Base-by-base conservation (phyloP, 805 yeast species). In the Metschnikowia noctiluminum region DNA sequence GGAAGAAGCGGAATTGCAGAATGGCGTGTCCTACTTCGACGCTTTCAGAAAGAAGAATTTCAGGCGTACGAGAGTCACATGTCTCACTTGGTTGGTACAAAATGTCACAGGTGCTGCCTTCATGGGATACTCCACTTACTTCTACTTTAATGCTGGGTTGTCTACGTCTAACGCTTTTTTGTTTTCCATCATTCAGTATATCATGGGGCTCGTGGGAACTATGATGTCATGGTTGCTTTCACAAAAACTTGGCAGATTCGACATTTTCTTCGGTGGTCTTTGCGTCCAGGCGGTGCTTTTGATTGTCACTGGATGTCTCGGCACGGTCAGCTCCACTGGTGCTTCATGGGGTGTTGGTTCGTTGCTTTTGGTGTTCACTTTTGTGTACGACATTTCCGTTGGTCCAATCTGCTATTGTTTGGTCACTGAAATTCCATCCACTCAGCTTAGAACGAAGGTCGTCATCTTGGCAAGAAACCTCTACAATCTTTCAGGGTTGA, bases 21-120 rank as follows among this genome's bases (percentile, higher is more conserved):
- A 51, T 10, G 65, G 60, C n/a, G 57, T 58, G 31, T 48, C 65
- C 5, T 66, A 66, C 53, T 35, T 42, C 26, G 82, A 79, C 51
- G 79, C 82, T 54, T 77, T 81, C 69, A 72, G 64, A 57, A 78
- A 78, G 7, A 49, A 57, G 7, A 71, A 78, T 60, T 55, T 66
- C n/a, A 65, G 84, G 59, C 68, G 85, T 63, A 81, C 86, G 1
- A 73, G 77, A 59, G 62, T 79, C 39, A 71, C 80, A 8, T 60
- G 73, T 31, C 35, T 70, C 30, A 66, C 70, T 3, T 78, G 78
- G 77, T 52, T 74, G 37, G 63, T 69, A 40, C 84, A 79, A 61
- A 66, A 66, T 46, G 62, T 70, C 52, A 69, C 78, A 51, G 77
- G 82, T 48, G 69, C 80, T 6, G 62, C 77, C 2, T 70, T 75